Evolutionary conservation across 2,329 filamentous ascomycete species (phyloP).

Genomic region (Tolypocladium ovalisporum): DNA sequence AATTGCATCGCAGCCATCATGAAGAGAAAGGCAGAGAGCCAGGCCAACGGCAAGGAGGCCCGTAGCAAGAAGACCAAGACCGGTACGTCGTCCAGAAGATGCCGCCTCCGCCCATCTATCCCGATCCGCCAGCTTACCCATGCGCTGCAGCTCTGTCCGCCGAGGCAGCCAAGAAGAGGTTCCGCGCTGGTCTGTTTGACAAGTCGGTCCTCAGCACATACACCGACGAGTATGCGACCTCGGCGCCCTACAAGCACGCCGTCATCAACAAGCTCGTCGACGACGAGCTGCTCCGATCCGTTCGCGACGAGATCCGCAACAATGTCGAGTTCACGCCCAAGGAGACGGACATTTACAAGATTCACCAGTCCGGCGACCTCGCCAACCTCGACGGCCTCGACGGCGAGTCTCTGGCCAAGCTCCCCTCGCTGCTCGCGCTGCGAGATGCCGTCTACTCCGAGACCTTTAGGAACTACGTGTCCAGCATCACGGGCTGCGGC

Average conservation of each 20-base stretch:
- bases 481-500: conserved; percentile 74
- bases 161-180: conserved; percentile 44
- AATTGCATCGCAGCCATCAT: conserved; percentile 22
- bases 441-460: conserved; percentile 90
- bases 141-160: conserved; percentile 30
- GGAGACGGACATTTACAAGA: conserved; percentile 99
- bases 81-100: conserved; percentile 20
- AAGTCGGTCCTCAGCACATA: conserved; percentile 46
- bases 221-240: conserved; percentile 50
- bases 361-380: conserved; percentile 95
- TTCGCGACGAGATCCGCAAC: conserved; percentile 78
- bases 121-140: background rate
- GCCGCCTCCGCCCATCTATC: conserved; percentile 2
- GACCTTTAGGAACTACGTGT: conserved; percentile 80
- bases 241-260: conserved; percentile 76
- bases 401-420: conserved; percentile 69
- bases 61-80: conserved; percentile 44
- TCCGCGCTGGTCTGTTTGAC: conserved; percentile 57
- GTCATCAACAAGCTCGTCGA: conserved; percentile 78
- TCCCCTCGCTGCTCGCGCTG: conserved; percentile 84
- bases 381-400: conserved; percentile 94
- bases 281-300: conserved; percentile 69
- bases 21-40: conserved; percentile 49
- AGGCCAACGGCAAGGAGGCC: conserved; percentile 29
- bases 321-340: conserved; percentile 96